Conservation (phyloP, 2,329 filamentous ascomycete genomes). For the Zymoseptoria crescenta region DNA sequence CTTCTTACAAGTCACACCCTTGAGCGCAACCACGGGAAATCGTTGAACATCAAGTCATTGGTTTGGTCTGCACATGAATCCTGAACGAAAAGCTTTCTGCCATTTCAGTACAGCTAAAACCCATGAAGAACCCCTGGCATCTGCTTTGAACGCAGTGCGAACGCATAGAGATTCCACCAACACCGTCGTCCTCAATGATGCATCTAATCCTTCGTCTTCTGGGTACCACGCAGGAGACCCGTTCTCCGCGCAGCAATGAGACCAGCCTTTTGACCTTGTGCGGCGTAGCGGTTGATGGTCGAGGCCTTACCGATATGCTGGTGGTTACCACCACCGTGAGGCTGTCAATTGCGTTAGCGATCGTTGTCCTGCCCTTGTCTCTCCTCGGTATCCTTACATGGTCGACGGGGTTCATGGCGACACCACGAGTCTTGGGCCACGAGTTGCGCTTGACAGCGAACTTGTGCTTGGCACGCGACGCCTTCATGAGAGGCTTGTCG, state of each 20-base stretch:
- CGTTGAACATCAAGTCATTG: conserved; percentile 19
- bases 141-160: conserved; percentile 18
- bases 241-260: conserved; percentile 99
- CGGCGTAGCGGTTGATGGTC: conserved; percentile 96
- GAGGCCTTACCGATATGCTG: conserved; percentile 99
- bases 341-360: conserved; percentile 30
- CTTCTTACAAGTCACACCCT: neutral
- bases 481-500: conserved; percentile 99
- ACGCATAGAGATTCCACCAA: conserved; percentile 25
- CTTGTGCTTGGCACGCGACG: conserved; percentile 99
- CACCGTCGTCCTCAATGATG: conserved; percentile 23
- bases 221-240: conserved; percentile 99
- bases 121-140: conserved; percentile 11
- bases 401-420: conserved; percentile 99
- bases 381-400: conserved; percentile 50
- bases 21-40: neutral
- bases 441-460: conserved; percentile 99
- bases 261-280: conserved; percentile 99
- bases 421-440: conserved; percentile 99
- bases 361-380: conserved; percentile 16
- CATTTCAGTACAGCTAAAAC: conserved; percentile 20
- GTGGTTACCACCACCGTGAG: conserved; percentile 81
- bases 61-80: conserved; percentile 16
- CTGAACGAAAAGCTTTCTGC: conserved; percentile 16
- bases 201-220: conserved; percentile 88